Percentiles rank a stretch among this genome's conserved stretches.
These are phyloP conservation scores for Cordyceps cateniannulata DNA, from an alignment of 2,329 filamentous ascomycete genomes.

Conservation along the genomic window DNA sequence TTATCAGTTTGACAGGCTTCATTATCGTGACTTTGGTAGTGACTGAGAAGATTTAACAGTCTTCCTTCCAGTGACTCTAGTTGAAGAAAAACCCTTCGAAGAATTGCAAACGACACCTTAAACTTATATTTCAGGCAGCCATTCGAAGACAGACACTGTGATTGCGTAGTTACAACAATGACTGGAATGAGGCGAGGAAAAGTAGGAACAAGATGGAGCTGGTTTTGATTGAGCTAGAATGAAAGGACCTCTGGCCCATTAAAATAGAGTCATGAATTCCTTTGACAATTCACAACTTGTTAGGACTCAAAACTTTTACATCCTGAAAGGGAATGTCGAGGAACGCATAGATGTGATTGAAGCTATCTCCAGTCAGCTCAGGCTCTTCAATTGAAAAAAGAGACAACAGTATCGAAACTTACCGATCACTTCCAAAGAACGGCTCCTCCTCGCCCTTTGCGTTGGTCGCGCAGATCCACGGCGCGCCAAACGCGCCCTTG, in stretches of 20 bases:
- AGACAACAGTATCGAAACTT: constrained; percentile 21
- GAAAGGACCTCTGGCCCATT: neutral
- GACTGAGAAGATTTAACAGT: too few relatives aligned
- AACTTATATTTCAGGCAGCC: too few relatives aligned
- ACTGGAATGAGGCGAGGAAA: too few relatives aligned
- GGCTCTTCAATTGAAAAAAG: too few relatives aligned
- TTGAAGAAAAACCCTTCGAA: too few relatives aligned
- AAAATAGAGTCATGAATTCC: neutral
- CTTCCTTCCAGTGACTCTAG: too few relatives aligned
- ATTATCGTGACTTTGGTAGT: too few relatives aligned
- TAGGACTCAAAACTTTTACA: constrained; percentile 30
- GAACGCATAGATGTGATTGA: constrained; percentile 62
- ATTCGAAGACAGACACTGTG: too few relatives aligned
- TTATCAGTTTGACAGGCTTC: too few relatives aligned
- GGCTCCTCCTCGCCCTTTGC: constrained; percentile 52
- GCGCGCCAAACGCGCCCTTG: constrained; percentile 66
- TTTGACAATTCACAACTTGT: constrained; percentile 3
- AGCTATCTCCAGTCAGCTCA: constrained; percentile 36
- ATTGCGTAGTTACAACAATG: too few relatives aligned
- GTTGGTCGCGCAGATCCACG: constrained; percentile 67
- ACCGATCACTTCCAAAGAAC: constrained; percentile 72
- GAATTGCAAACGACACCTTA: too few relatives aligned
- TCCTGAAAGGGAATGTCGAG: constrained; percentile 55
- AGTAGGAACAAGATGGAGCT: too few relatives aligned
- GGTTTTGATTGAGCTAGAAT: neutral